Percentiles rank a stretch among this genome's conserved stretches.
phyloP scores from a whole-genome alignment of 306 rosid species.

The Prunus fruticosa region DNA sequence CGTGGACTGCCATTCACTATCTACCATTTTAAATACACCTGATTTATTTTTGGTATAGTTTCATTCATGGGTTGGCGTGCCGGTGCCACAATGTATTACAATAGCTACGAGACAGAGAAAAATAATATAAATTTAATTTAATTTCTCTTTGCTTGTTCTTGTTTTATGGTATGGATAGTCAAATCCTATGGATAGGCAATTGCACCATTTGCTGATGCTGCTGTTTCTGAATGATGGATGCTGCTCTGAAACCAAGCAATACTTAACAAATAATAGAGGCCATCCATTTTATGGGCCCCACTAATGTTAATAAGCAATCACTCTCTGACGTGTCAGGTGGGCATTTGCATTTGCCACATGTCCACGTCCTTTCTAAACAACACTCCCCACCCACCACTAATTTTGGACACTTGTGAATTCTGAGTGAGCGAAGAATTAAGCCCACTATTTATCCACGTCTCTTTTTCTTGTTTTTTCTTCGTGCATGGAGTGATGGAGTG shows the following conservation, averaged over 20 bases:
- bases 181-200: background rate
- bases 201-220: background rate
- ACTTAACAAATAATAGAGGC: background rate
- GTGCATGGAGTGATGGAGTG: background rate
- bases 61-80: slow-evolving; percentile 7
- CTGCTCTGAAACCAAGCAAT: slow-evolving; percentile 3
- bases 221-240: background rate
- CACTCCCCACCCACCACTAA: background rate
- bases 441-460: background rate
- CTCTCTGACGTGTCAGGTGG: slow-evolving; percentile 4
- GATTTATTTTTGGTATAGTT: background rate
- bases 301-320: background rate
- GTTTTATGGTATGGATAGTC: background rate
- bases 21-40: background rate
- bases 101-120: background rate
- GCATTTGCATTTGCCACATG: background rate
- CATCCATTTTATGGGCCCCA: background rate
- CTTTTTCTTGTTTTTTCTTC: background rate
- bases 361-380: background rate
- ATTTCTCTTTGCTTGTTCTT: background rate
- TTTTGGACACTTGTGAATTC: background rate
- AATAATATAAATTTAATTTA: background rate
- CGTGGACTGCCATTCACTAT: background rate
- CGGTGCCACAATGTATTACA: background rate
- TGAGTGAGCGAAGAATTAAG: no score